Percentiles rank a stretch among this genome's conserved stretches.
phyloP scores from a whole-genome alignment of 2,329 filamentous ascomycete genomes.

The Sporothrix pallida region DNA sequence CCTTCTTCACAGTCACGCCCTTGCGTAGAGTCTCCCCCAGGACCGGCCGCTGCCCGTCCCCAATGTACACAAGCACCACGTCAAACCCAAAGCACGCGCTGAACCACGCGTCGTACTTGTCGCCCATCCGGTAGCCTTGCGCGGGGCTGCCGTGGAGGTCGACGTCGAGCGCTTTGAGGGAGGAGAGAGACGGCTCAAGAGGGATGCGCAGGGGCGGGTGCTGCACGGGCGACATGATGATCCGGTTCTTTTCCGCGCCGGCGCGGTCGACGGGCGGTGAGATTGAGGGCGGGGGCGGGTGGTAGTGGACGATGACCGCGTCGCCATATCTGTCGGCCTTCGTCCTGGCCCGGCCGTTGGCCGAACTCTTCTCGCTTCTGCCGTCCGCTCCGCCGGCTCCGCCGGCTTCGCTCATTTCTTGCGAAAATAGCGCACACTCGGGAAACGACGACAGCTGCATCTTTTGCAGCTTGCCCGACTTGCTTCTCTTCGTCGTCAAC shows the following conservation, averaged over 20 bases:
- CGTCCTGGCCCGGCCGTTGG: too few relatives aligned
- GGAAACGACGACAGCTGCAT: conserved; percentile 65
- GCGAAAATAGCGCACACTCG: conserved; percentile 68
- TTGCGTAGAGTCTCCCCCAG: conserved; percentile 62
- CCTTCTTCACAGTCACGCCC: conserved; percentile 34
- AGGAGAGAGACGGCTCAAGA: conserved; percentile 56
- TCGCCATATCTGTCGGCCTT: too few relatives aligned
- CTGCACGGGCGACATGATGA: conserved; percentile 31
- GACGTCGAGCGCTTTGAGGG: conserved; percentile 57
- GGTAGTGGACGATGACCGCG: conserved; percentile 52
- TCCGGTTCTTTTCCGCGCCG: not conserved
- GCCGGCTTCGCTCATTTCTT: conserved; percentile 51
- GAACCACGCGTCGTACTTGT: conserved; percentile 68
- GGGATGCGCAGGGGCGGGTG: conserved; percentile 51
- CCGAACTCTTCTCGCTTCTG: too few relatives aligned
- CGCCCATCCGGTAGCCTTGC: conserved; percentile 67
- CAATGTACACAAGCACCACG: conserved; percentile 68
- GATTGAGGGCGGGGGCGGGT: conserved; percentile 42
- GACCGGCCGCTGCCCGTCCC: conserved; percentile 62
- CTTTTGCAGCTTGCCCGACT: conserved; percentile 53
- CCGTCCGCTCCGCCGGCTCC: not conserved
- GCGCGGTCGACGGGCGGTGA: not conserved
- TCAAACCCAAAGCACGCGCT: conserved; percentile 67
- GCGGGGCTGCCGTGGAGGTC: conserved; percentile 65
- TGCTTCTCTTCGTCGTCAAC: conserved; percentile 53